Evolutionary conservation across 2,329 filamentous ascomycete genomes (phyloP).

Genomic region (Claviceps purpurea): DNA sequence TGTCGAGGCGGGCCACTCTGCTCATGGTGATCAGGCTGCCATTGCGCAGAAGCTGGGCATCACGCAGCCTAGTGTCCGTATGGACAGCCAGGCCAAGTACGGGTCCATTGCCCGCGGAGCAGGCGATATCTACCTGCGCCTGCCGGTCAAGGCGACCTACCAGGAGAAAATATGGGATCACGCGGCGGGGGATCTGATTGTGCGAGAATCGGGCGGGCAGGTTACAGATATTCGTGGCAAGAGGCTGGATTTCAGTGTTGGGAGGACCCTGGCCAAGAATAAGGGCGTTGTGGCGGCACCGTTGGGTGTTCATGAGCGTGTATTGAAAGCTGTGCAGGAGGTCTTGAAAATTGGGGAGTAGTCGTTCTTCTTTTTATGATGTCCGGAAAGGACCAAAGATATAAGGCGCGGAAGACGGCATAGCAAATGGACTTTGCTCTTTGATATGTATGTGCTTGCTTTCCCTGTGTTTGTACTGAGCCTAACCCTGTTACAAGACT

Average conservation of each 20-base stretch:
- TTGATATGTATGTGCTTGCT: no score
- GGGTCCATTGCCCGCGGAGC: constrained; percentile 87
- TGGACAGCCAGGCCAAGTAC: constrained; percentile 98
- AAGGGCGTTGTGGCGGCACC: constrained; percentile 90
- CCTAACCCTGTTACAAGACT: no score
- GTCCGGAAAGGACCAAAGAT: no score
- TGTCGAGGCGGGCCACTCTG: constrained; percentile 85
- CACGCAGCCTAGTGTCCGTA: constrained; percentile 75
- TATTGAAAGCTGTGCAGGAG: constrained; percentile 70
- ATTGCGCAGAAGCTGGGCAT: constrained; percentile 76
- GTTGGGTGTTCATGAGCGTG: constrained; percentile 56
- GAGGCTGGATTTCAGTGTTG: constrained; percentile 71
- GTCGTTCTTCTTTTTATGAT: no score
- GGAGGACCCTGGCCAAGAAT: constrained; percentile 76
- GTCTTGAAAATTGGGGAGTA: constrained; percentile 40
- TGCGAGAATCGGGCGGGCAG: constrained; percentile 81
- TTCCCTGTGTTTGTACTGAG: no score
- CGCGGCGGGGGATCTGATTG: constrained; percentile 86
- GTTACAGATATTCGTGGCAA: constrained; percentile 85
- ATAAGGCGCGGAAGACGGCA: no score
- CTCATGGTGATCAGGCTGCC: constrained; percentile 73
- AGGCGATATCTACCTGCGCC: constrained; percentile 83
- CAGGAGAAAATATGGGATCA: constrained; percentile 99
- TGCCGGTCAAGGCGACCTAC: constrained; percentile 77
- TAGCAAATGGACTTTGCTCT: no score